Conservation (phyloP, 768 basidiomycete species). For the Collybia sp. region DNA sequence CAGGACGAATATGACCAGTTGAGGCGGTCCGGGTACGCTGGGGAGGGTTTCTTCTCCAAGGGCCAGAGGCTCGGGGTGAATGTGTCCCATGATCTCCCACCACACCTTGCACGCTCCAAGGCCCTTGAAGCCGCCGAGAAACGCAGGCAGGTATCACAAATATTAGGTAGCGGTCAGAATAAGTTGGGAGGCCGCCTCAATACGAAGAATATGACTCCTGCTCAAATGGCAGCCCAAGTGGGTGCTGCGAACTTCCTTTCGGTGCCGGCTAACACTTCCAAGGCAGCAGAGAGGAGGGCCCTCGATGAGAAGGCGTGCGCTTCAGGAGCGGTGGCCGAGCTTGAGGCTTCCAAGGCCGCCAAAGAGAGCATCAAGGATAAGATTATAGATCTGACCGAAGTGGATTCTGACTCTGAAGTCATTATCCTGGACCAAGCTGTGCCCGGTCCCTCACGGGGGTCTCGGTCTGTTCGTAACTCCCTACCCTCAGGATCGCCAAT, state of each 20-base stretch:
- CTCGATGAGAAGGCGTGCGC: constrained; percentile 75
- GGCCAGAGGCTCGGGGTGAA: constrained; percentile 68
- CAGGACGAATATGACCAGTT: constrained; percentile 85
- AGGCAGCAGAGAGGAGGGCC: constrained; percentile 85
- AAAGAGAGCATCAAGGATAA: constrained; percentile 57
- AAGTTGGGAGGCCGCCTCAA: constrained; percentile 50
- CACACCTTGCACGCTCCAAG: constrained; percentile 56
- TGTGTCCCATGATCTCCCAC: constrained; percentile 64
- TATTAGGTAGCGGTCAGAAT: constrained; percentile 51
- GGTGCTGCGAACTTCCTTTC: constrained; percentile 15
- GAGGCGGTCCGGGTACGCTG: constrained; percentile 76
- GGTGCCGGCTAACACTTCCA: constrained; percentile 2
- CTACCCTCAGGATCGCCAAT: no score
- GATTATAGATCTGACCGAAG: constrained; percentile 57
- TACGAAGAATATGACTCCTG: constrained; percentile 43
- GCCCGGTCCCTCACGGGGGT: no score
- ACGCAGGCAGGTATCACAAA: constrained; percentile 38
- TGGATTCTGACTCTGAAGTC: constrained; percentile 31
- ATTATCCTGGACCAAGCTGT: constrained; percentile 9
- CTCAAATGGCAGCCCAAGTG: constrained; percentile 72
- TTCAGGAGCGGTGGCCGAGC: constrained; percentile 48
- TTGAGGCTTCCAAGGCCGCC: constrained; percentile 67
- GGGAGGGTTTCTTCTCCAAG: constrained; percentile 85
- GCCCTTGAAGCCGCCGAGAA: constrained; percentile 82
- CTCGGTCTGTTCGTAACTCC: no score